These are phyloP conservation scores for Fomitopsis serialis DNA, from an alignment of 768 basidiomycete species.

Conservation along the genomic window DNA sequence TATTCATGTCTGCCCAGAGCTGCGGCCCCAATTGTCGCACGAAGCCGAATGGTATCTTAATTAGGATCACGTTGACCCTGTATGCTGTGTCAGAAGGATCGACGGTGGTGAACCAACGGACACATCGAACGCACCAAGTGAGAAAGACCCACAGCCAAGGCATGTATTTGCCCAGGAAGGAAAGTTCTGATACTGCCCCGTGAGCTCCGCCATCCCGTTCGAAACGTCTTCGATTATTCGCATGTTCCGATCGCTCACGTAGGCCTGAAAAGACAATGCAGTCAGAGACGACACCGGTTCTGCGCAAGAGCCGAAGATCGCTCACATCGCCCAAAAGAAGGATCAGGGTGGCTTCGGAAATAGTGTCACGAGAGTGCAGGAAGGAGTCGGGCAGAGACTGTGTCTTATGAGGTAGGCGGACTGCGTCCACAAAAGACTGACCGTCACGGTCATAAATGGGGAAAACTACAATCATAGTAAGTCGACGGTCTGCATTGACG, in stretches of 20 bases:
- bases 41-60: constrained; percentile 16
- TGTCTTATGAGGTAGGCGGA: constrained; percentile 3
- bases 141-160: constrained; percentile 20
- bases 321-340: constrained; percentile 26
- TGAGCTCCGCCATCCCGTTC: constrained; percentile 22
- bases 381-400: constrained; percentile 20
- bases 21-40: constrained; percentile 12
- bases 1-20: constrained; percentile 13
- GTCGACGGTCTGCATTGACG: not conserved
- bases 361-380: constrained; percentile 22
- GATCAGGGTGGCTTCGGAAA: constrained; percentile 27
- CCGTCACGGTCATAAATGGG: constrained; percentile 21
- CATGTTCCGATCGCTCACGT: constrained; percentile 21
- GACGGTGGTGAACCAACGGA: not conserved
- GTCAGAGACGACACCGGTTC: not conserved
- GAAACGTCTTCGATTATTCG: constrained; percentile 22
- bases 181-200: constrained; percentile 27
- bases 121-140: constrained; percentile 16
- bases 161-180: constrained; percentile 19
- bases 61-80: constrained; percentile 16
- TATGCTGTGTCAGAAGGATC: constrained; percentile 6
- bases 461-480: constrained; percentile 1
- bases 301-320: not conserved
- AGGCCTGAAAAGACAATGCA: constrained; percentile 12
- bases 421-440: constrained; percentile 10